Evolutionary conservation across 1,284 basidiomycete genomes (phyloP).

Genomic region (Ustilago hordei): DNA sequence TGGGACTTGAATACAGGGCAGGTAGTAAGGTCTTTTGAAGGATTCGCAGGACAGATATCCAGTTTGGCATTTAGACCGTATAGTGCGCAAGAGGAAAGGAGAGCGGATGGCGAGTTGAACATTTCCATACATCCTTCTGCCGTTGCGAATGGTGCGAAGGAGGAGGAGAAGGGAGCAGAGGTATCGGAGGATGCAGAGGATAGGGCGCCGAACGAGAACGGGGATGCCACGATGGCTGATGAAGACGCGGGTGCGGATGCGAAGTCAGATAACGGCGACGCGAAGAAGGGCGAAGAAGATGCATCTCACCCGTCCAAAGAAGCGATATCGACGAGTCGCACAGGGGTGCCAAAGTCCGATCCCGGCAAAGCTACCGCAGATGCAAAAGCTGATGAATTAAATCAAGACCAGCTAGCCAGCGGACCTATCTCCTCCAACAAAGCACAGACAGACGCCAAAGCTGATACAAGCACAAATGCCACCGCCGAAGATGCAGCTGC

Average conservation of each 20-base stretch:
- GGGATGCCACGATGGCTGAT: not conserved
- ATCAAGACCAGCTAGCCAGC: not conserved
- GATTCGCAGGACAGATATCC: constrained; percentile 88
- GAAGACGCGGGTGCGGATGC: not conserved
- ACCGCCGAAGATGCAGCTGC: not conserved
- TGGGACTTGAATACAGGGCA: constrained; percentile 97
- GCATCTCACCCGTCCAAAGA: not conserved
- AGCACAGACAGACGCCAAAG: not conserved
- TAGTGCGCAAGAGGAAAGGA: constrained; percentile 42
- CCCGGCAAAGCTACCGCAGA: not conserved
- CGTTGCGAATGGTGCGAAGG: not conserved
- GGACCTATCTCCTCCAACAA: not conserved
- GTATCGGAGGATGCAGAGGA: constrained; percentile 29
- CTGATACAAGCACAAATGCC: not conserved
- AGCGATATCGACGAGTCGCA: not conserved
- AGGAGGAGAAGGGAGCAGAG: not conserved
- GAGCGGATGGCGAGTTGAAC: constrained; percentile 37
- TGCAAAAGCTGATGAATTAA: not conserved
- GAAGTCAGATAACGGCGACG: not conserved
- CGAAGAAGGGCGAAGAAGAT: not conserved
- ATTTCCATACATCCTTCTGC: constrained; percentile 39
- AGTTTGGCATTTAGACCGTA: constrained; percentile 82
- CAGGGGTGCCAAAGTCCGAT: not conserved
- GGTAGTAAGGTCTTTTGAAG: constrained; percentile 80
- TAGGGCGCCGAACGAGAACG: constrained; percentile 24